A percentile compares a stretch with the other conserved stretches of the same genome.
These are phyloP conservation scores for Chytridium lagenaria DNA, from an alignment of 371 early-diverging fungal species.

Conservation along the genomic window DNA sequence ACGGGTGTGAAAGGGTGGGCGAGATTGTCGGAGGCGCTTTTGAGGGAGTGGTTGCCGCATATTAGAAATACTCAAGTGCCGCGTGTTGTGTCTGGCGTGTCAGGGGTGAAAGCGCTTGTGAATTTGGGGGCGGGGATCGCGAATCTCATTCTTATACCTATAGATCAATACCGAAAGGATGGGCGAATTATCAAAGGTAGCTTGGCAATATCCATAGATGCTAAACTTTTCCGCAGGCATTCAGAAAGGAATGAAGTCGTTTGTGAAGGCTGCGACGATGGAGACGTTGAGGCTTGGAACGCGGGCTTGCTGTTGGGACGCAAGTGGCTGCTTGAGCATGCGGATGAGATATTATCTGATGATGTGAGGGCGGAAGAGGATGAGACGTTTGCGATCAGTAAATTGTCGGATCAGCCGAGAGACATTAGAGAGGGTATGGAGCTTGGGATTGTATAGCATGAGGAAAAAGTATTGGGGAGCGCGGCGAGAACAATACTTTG, in stretches of 20 bases:
- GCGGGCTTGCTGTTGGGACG: conserved; percentile 86
- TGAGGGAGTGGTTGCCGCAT: conserved; percentile 87
- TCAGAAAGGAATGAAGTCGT: conserved; percentile 86
- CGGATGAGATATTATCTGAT: conserved; percentile 75
- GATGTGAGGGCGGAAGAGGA: conserved; percentile 12
- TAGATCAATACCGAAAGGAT: conserved; percentile 92
- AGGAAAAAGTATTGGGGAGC: conserved; percentile 79
- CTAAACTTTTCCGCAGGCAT: conserved; percentile 53
- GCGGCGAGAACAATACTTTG: conserved; percentile 84
- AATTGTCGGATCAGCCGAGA: conserved; percentile 82
- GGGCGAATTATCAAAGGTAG: conserved; percentile 84
- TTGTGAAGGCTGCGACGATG: conserved; percentile 86
- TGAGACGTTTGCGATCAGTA: conserved; percentile 55
- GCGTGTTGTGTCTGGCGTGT: conserved; percentile 87
- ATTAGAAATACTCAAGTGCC: conserved; percentile 88
- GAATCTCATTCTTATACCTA: conserved; percentile 88
- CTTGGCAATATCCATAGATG: background rate
- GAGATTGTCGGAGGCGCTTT: conserved; percentile 66
- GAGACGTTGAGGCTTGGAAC: conserved; percentile 90
- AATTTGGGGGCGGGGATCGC: conserved; percentile 92
- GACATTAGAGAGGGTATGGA: conserved; percentile 87
- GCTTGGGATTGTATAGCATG: conserved; percentile 78
- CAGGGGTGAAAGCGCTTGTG: conserved; percentile 86
- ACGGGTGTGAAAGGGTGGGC: conserved; percentile 74
- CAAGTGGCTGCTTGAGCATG: conserved; percentile 89